Evolutionary conservation across 2,329 filamentous ascomycete species (phyloP).

Genomic region (Periglandula ipomoeae): DNA sequence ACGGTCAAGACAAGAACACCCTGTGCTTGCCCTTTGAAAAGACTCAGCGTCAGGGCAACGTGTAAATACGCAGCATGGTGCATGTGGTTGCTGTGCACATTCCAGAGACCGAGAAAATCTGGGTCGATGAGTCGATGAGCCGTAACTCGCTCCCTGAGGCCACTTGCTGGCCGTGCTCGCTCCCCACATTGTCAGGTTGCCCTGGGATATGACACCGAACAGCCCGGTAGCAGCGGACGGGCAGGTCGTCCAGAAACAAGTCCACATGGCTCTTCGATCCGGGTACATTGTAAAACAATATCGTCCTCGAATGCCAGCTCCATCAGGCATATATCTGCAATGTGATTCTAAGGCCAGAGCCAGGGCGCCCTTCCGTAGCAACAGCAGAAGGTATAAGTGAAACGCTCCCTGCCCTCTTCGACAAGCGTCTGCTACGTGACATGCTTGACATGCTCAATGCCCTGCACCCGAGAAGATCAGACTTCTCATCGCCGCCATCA

Average conservation of each 20-base stretch:
- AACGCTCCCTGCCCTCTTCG: background rate
- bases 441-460: background rate
- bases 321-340: background rate
- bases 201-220: constrained; percentile 13
- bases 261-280: background rate
- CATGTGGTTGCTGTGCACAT: background rate
- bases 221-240: too few relatives aligned
- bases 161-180: too few relatives aligned
- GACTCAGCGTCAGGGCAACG: background rate
- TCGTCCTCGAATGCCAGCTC: background rate
- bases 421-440: background rate
- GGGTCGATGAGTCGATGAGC: background rate
- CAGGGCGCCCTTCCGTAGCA: background rate
- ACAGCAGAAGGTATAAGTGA: background rate
- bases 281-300: background rate
- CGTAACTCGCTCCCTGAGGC: background rate
- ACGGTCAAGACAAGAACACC: background rate
- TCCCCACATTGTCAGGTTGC: constrained; percentile 8
- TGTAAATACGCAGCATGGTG: background rate
- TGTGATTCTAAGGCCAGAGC: background rate
- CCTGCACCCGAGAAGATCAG: background rate
- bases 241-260: too few relatives aligned
- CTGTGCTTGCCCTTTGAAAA: background rate
- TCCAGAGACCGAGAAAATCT: background rate
- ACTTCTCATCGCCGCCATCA: background rate